Base-by-base conservation (phyloP, 768 basidiomycete species). In the Rossbeevera mucosa region DNA sequence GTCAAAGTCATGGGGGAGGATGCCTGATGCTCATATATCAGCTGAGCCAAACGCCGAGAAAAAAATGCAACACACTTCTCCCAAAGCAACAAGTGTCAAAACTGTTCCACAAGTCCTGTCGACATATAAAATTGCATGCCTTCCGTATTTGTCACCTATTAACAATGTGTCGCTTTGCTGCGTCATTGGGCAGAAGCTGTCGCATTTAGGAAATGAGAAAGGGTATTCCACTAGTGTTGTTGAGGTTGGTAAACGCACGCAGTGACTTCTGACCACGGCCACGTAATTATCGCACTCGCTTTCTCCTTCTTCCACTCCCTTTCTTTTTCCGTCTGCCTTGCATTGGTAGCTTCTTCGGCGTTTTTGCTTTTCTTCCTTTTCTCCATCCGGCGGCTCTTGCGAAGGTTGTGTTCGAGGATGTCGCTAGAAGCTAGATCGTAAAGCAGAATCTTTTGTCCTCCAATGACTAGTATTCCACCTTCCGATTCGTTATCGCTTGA, bases 181-280 rank as follows among this genome's bases (percentile, higher is more conserved):
- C 31, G 80, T 81, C 22, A 85, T 61, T 8, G 71, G 58, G 54
- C 78, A 81, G 67, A 79, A 80, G 21, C 85, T 86, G 57, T 41
- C 31, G 38, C 22, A 26, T 31, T 40, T 26, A 16, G 40, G 42
- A 26, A 25, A 11, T 47, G 46, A 57, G 47, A 47, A 44, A 3
- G 8, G 26, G 3, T 14, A 22, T 42, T 21, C 47, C 48, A 18
- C 4, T 13, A n/a, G 7, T 3, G 12, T 21, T 7, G 9, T 38
- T 9, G 36, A 25, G 43, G 40, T 24, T 8, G 21, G 4, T 70
- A 26, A 4, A 71, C 83, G 59, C 64, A 91, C 89, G 85, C 81
- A 55, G 80, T 75, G 36, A 91, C 74, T 54, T 83, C 80, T 52
- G 76, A 79, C 82, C 86, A 91, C 7, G 87, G 87, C 90, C 89